Evolutionary conservation across 345 rosid genomes (phyloP), one percentile per base, ranked within the genome.

Genomic region (Sisymbrium altissimum): DNA sequence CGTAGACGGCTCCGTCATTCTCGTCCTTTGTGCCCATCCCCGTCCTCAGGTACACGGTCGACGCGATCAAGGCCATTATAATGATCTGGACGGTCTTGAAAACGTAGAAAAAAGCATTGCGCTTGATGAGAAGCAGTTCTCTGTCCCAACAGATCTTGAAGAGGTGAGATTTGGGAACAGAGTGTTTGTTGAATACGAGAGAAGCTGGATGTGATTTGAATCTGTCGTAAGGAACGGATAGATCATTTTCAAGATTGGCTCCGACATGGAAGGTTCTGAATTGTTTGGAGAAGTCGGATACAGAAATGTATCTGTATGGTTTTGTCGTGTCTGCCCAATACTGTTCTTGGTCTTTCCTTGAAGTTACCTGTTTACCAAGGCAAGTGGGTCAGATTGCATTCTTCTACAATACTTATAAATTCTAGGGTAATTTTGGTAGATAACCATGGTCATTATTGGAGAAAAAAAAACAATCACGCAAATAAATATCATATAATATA

Each of bases 341-440:
- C 61, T 92, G 99, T 62, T 87, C 91, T 75, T 92, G 97, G 80
- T 95, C 97, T 79, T 92, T 95, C 73, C 66, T 89, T 56, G 97
- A 95, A 2, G 93, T 86, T 60, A 92, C 97, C 98, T 94, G 81
- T 56, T 66, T 15, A 39, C 49, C 67, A 70, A 70, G 71, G 71
- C 65, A 69, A 63, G 27, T 68, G 23, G 21, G 14, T 64, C 38
- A 68, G 0, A 29, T 41, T 53, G 8, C 30, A 32, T 68, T 14
- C n/a, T 18, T 44, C 6, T 21, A 35, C 23, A 4, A 45, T 32
- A 32, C 35, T 32, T 32, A 32, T 7, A 32, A 6, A 32, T 6
- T 6, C 6, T 6, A 32, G 35, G 35, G 7, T 32, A 7, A 32
- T 32, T 32, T 32, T 32, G 35, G 35, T 32, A 32, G 35, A 32